Base-by-base conservation (phyloP, 2,329 filamentous ascomycete species). In the Stemphylium vesicarium region DNA sequence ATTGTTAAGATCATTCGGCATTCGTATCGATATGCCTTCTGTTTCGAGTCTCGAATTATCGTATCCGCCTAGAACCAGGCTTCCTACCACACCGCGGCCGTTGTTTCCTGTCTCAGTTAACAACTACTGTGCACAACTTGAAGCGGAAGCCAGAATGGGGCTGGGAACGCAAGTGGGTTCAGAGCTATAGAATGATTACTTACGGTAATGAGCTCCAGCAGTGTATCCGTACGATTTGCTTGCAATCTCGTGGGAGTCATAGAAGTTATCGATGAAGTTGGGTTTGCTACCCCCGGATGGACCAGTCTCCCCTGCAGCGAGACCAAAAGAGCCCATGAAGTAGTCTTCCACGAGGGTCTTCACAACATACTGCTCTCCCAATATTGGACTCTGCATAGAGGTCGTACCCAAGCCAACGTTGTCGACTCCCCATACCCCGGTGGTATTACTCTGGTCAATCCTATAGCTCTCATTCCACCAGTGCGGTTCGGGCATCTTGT, bases 11-110 rank as follows among this genome's bases (percentile, higher is more conserved):
- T 55, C 42, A 39, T 46, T 64, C 0, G 64, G 60, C 53, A 74
- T 65, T 3, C 15, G 7, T 16, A 70, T 60, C 7, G 53, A 63
- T 1, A 53, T 56, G 2, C 69, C 56, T 12, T 55, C 47, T 9
- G 63, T 50, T n/a, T 55, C 61, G 11, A 75, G 58, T 9, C 76
- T 69, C 0, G 72, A 65, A 26, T 62, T 53, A 50, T 80, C 78
- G 46, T 75, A 79, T 5, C 78, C 78, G 11, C 78, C 78, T 1
- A 80, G 61, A 0, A 76, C 70, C 4, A 79, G 65, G 36, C 61
- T 77, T 16, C 67, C 74, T 2, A 50, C 47, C 16, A 60, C 59
- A 24, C 71, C 72, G n/a, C 58, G 61, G 4, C 49, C 29, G 32
- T 63, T 62, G 22, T 72, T 72, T n/a, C 63, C 72, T 75, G 20